These are phyloP conservation scores for Xylaria sp. DNA, from an alignment of 2,329 filamentous ascomycete genomes.

Conservation along the genomic window DNA sequence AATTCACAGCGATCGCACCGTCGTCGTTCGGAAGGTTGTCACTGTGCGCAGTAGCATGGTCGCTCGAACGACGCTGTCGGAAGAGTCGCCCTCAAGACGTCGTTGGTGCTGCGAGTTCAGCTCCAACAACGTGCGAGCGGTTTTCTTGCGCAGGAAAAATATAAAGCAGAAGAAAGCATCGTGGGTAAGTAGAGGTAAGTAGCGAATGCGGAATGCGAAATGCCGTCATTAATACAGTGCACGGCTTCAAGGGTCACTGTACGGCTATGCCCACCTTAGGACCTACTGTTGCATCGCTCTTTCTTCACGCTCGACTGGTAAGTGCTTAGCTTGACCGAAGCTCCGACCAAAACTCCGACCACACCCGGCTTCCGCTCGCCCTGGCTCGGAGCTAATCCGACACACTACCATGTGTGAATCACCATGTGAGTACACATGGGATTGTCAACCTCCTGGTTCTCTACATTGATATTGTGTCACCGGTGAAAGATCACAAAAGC, in stretches of 20 bases:
- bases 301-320: no score
- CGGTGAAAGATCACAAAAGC: no score
- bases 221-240: constrained; percentile 23
- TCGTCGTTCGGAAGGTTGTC: constrained; percentile 23
- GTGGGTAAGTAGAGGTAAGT: background rate
- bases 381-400: background rate
- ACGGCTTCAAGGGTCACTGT: no score
- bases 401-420: no score
- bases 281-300: background rate
- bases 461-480: no score
- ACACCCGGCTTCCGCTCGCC: background rate
- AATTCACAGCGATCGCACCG: constrained; percentile 17
- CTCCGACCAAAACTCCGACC: constrained; percentile 18
- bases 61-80: constrained; percentile 24
- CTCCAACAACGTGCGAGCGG: background rate
- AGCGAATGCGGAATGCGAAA: constrained; percentile 18
- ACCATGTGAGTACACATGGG: no score
- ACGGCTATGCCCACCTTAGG: background rate
- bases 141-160: constrained; percentile 4
- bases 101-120: background rate
- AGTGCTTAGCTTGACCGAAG: no score
- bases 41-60: constrained; percentile 25
- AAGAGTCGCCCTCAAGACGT: constrained; percentile 9
- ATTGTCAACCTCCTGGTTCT: no score
- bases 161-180: background rate